A percentile compares a stretch with the other conserved stretches of the same genome.
These are phyloP conservation scores for Lathyrus aphaca DNA, from an alignment of 306 rosid genomes.

Conservation along the genomic window DNA sequence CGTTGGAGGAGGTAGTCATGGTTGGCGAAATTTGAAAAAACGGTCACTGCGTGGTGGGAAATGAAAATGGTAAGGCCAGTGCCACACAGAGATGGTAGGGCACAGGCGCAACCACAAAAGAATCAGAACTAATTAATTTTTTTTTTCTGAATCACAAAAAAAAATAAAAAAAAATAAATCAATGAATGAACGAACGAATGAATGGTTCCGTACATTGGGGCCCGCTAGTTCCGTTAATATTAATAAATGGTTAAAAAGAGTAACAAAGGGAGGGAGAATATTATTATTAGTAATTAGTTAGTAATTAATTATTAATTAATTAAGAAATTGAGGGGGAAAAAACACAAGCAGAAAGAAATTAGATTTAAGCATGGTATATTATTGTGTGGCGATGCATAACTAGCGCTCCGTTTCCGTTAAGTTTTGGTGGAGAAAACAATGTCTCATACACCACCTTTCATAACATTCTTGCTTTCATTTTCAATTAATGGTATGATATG, in stretches of 20 bases:
- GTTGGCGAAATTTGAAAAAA: not conserved
- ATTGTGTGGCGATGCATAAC: slow-evolving; percentile 37
- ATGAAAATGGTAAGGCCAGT: slow-evolving; percentile 5
- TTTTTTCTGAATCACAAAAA: not conserved
- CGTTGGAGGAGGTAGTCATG: not conserved
- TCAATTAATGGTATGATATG: not conserved
- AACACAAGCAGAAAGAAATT: not conserved
- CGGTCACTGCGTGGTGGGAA: not conserved
- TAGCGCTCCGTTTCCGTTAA: slow-evolving; percentile 4
- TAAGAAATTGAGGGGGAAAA: not conserved
- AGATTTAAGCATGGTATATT: not conserved
- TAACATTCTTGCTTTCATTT: not conserved
- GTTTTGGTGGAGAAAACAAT: slow-evolving; percentile 13
- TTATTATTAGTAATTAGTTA: not conserved
- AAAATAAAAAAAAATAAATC: not conserved
- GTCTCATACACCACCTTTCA: not conserved
- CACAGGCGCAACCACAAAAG: slow-evolving; percentile 14
- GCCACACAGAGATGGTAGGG: slow-evolving; percentile 26
- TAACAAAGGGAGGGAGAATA: not conserved
- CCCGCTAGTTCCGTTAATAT: not conserved
- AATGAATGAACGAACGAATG: not conserved
- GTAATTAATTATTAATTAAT: not conserved
- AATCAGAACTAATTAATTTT: not conserved
- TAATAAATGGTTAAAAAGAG: not conserved
- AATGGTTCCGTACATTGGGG: not conserved